A percentile compares a stretch with the other conserved stretches of the same genome.
Evolutionary conservation across 2,329 filamentous ascomycete genomes (phyloP).

Genomic region (Fusarium sp.): DNA sequence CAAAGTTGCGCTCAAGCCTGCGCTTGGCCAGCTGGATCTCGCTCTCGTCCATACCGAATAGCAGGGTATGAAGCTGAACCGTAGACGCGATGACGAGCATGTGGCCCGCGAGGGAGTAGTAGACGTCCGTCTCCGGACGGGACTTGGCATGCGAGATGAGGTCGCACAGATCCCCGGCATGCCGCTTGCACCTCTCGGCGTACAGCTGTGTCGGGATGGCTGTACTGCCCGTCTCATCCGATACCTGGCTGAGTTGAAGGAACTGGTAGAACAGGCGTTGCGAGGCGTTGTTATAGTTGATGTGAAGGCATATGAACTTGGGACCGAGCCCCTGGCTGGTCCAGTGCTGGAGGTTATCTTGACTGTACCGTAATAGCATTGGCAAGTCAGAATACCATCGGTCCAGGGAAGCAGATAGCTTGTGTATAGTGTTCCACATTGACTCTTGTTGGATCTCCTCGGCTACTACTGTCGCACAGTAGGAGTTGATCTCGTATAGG

Average conservation of each 20-base stretch:
- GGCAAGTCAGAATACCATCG: slow-evolving; percentile 41
- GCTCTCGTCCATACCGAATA: slow-evolving; percentile 53
- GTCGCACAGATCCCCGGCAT: slow-evolving; percentile 54
- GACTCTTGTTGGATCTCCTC: slow-evolving; percentile 42
- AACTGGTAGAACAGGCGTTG: slow-evolving; percentile 62
- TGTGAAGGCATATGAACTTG: slow-evolving; percentile 58
- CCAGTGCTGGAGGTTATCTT: slow-evolving; percentile 53
- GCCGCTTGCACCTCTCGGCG: slow-evolving; percentile 43
- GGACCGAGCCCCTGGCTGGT: slow-evolving; percentile 55
- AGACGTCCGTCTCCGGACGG: slow-evolving; percentile 52
- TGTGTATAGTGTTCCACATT: slow-evolving; percentile 44
- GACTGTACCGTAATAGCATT: slow-evolving; percentile 51
- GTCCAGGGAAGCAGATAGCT: slow-evolving; percentile 50
- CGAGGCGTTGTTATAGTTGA: slow-evolving; percentile 60
- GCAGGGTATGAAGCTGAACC: slow-evolving; percentile 58
- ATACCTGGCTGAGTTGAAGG: slow-evolving; percentile 49
- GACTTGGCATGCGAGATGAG: slow-evolving; percentile 54
- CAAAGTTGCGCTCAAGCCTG: slow-evolving; percentile 58
- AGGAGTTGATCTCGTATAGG: slow-evolving; percentile 54
- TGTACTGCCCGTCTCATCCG: background rate
- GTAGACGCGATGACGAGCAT: slow-evolving; percentile 61
- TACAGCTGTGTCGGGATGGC: background rate
- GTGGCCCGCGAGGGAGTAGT: slow-evolving; percentile 57
- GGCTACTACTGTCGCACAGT: slow-evolving; percentile 16
- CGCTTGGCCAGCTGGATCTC: slow-evolving; percentile 48